A percentile compares a stretch with the other conserved stretches of the same genome.
Evolutionary conservation across 179 eudicot genomes (phyloP).

Genomic region (Patellifolia procumbens): DNA sequence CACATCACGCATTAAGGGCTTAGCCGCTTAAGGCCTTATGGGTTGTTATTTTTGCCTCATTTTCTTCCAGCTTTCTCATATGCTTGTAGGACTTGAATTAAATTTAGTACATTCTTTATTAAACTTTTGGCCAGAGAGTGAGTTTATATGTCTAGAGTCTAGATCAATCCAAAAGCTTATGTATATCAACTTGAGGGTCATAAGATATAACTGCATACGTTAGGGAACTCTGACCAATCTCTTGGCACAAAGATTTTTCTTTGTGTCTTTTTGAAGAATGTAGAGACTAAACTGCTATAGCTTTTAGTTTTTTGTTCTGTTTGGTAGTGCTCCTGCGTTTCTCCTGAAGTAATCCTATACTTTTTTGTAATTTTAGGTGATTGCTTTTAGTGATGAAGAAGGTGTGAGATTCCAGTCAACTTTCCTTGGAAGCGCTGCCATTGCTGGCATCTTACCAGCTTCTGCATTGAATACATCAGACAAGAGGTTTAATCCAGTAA

Average conservation of each 20-base stretch:
- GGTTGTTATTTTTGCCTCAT: neutral
- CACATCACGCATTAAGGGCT: neutral
- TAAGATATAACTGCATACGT: neutral
- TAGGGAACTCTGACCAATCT: neutral
- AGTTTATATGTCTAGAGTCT: neutral
- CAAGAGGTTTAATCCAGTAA: conserved; percentile 57
- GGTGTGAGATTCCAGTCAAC: conserved; percentile 96
- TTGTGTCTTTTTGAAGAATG: neutral
- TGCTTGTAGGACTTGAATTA: neutral
- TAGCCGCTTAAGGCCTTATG: neutral
- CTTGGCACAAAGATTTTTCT: neutral
- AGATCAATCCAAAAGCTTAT: neutral
- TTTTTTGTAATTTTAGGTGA: conserved; percentile 49
- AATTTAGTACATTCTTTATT: neutral
- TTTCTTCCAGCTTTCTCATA: neutral
- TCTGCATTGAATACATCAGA: conserved; percentile 68
- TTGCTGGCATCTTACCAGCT: conserved; percentile 78
- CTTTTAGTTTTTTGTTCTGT: neutral
- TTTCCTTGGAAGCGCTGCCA: conserved; percentile 92
- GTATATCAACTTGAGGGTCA: neutral
- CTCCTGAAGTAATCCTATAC: neutral
- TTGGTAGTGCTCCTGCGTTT: neutral
- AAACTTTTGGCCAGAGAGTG: neutral
- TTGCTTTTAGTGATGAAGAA: conserved; percentile 98
- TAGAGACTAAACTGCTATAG: neutral